These are phyloP conservation scores for Solanum medicagineum DNA, from an alignment of 257 asterid genomes.

Conservation along the genomic window DNA sequence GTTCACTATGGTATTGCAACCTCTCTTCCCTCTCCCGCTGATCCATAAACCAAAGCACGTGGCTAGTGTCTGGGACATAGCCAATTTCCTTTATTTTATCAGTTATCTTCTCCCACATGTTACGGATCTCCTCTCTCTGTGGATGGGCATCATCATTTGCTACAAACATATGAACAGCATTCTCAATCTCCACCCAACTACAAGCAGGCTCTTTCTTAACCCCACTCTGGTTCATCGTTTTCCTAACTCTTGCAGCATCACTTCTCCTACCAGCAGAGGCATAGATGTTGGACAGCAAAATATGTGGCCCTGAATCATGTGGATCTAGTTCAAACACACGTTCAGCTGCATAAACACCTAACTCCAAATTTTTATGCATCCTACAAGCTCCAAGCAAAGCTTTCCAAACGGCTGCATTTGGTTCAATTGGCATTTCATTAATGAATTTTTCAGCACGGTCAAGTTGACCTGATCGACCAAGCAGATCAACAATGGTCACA, in stretches of 20 bases:
- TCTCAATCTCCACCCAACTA: slow-evolving; percentile 84
- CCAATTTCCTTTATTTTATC: slow-evolving; percentile 51
- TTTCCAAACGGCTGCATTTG: slow-evolving; percentile 65
- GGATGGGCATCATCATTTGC: slow-evolving; percentile 71
- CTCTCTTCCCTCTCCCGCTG: slow-evolving; percentile 57
- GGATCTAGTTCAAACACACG: slow-evolving; percentile 75
- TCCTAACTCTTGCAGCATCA: slow-evolving; percentile 74
- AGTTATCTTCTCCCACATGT: slow-evolving; percentile 45
- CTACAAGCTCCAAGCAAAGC: slow-evolving; percentile 87
- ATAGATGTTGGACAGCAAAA: slow-evolving; percentile 57
- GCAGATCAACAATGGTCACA: slow-evolving; percentile 50
- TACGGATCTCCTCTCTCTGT: slow-evolving; percentile 36
- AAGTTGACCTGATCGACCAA: slow-evolving; percentile 67
- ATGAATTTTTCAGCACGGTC: slow-evolving; percentile 48
- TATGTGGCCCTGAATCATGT: slow-evolving; percentile 68
- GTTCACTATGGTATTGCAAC: slow-evolving; percentile 67
- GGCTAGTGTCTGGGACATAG: slow-evolving; percentile 65
- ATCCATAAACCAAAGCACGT: slow-evolving; percentile 58
- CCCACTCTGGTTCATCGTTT: slow-evolving; percentile 61
- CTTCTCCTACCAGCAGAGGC: slow-evolving; percentile 57
- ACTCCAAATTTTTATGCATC: slow-evolving; percentile 56
- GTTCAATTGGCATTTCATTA: slow-evolving; percentile 46
- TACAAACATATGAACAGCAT: slow-evolving; percentile 53
- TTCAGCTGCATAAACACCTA: slow-evolving; percentile 71
- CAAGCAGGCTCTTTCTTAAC: slow-evolving; percentile 85